Evolutionary conservation across 2,329 filamentous ascomycete species (phyloP).

Genomic region (Huntiella bhutanensis): DNA sequence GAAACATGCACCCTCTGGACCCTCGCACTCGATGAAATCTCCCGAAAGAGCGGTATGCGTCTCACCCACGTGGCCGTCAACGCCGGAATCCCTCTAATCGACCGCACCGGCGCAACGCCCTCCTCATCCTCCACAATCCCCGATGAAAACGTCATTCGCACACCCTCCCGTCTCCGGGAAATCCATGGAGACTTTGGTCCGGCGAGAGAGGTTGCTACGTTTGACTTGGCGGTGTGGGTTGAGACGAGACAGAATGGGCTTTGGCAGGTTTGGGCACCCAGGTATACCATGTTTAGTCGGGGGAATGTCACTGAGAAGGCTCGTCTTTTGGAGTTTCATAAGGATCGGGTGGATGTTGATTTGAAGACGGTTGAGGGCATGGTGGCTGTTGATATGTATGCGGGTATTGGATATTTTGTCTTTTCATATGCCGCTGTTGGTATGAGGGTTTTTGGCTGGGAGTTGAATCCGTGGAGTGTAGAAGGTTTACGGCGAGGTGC

Average conservation of each 20-base stretch:
- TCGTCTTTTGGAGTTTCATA: slow-evolving; percentile 41
- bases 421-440: slow-evolving; percentile 64
- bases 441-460: slow-evolving; percentile 64
- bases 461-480: slow-evolving; percentile 74
- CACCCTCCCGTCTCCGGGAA: slow-evolving; percentile 49
- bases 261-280: slow-evolving; percentile 67
- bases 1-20: slow-evolving; percentile 25
- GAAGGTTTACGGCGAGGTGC: slow-evolving; percentile 68
- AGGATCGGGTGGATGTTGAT: not conserved
- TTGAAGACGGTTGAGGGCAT: not conserved
- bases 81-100: slow-evolving; percentile 35
- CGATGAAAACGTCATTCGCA: slow-evolving; percentile 51
- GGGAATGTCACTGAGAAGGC: slow-evolving; percentile 84
- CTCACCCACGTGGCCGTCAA: slow-evolving; percentile 42
- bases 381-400: slow-evolving; percentile 61
- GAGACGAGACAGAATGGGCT: slow-evolving; percentile 62
- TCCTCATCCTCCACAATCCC: not conserved
- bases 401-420: slow-evolving; percentile 84
- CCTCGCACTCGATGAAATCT: slow-evolving; percentile 28
- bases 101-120: slow-evolving; percentile 8
- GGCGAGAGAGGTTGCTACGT: slow-evolving; percentile 20
- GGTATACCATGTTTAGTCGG: slow-evolving; percentile 85
- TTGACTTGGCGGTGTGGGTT: slow-evolving; percentile 58
- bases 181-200: slow-evolving; percentile 57
- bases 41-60: slow-evolving; percentile 20